Percentiles rank a stretch among this genome's conserved stretches.
phyloP scores from a whole-genome alignment of 2,329 filamentous ascomycete species.

The Venturia aucupariae region DNA sequence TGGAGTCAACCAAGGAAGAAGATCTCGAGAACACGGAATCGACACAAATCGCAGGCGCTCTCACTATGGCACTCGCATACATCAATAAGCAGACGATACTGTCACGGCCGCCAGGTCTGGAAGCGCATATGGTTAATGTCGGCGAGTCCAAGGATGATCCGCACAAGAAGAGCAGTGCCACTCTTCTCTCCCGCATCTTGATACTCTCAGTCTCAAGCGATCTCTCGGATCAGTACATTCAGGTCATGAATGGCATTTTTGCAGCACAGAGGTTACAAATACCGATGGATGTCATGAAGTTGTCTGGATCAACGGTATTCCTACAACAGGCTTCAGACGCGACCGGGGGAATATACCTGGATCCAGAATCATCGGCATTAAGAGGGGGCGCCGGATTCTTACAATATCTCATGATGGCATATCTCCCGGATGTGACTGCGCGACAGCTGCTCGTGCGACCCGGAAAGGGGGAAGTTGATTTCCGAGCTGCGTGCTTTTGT shows the following conservation, averaged over 20 bases:
- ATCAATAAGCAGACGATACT: conserved; percentile 67
- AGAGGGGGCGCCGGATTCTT: conserved; percentile 50
- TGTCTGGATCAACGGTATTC: conserved; percentile 81
- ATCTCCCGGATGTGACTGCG: conserved; percentile 62
- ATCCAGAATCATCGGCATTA: conserved; percentile 33
- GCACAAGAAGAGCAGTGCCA: conserved; percentile 17
- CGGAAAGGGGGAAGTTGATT: conserved; percentile 81
- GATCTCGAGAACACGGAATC: conserved; percentile 56
- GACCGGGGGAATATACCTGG: conserved; percentile 61
- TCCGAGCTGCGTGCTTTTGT: conserved; percentile 96
- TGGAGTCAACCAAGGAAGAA: conserved; percentile 54
- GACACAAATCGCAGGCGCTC: conserved; percentile 81
- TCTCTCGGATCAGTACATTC: conserved; percentile 83
- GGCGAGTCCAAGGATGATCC: not conserved
- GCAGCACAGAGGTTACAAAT: conserved; percentile 82
- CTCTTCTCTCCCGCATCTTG: conserved; percentile 72
- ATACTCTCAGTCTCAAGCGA: conserved; percentile 85
- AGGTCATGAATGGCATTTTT: conserved; percentile 97
- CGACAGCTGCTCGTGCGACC: conserved; percentile 63
- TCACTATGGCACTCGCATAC: conserved; percentile 81
- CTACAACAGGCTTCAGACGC: conserved; percentile 82
- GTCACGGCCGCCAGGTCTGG: conserved; percentile 45
- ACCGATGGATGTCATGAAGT: conserved; percentile 82
- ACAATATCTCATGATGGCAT: conserved; percentile 90
- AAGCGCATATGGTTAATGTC: not conserved